Conservation (phyloP, 2,329 filamentous ascomycete genomes). For the Fusarium cicatricum region DNA sequence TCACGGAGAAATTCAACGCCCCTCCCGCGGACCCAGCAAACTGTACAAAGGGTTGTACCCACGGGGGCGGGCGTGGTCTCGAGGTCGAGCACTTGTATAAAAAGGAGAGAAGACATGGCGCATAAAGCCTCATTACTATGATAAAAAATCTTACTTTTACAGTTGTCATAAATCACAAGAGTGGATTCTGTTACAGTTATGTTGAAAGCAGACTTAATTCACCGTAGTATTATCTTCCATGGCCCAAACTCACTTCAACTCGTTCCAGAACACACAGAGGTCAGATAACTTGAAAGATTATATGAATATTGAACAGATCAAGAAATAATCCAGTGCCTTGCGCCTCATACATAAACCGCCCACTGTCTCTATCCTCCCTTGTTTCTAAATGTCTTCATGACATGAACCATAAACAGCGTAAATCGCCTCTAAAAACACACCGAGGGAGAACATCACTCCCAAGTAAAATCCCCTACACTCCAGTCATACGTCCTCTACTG, state of each 20-base stretch:
- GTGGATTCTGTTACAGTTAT: not conserved
- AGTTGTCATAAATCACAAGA: too few species aligned
- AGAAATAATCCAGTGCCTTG: slow-evolving; percentile 34
- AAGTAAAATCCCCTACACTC: slow-evolving; percentile 5
- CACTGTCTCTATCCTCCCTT: slow-evolving; percentile 35
- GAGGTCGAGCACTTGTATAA: too few species aligned
- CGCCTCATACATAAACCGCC: slow-evolving; percentile 36
- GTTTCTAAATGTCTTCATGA: slow-evolving; percentile 34
- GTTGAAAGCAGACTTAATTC: not conserved
- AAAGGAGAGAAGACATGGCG: not conserved
- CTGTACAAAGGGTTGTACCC: too few species aligned
- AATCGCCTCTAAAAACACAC: slow-evolving; percentile 33
- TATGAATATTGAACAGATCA: slow-evolving; percentile 32
- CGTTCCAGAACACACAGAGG: too few species aligned
- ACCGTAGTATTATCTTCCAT: too few species aligned
- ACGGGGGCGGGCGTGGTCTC: too few species aligned
- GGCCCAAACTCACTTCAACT: too few species aligned
- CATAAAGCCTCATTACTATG: not conserved
- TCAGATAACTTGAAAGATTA: not conserved
- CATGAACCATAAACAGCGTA: slow-evolving; percentile 32
- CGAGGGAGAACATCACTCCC: slow-evolving; percentile 12
- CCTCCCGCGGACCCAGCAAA: too few species aligned
- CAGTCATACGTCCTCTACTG: slow-evolving; percentile 44
- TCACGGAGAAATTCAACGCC: not conserved
- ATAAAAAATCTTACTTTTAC: slow-evolving; percentile 2